Conservation (phyloP, 2,329 filamentous ascomycete genomes). For the Colletotrichum gloeosporioides region DNA sequence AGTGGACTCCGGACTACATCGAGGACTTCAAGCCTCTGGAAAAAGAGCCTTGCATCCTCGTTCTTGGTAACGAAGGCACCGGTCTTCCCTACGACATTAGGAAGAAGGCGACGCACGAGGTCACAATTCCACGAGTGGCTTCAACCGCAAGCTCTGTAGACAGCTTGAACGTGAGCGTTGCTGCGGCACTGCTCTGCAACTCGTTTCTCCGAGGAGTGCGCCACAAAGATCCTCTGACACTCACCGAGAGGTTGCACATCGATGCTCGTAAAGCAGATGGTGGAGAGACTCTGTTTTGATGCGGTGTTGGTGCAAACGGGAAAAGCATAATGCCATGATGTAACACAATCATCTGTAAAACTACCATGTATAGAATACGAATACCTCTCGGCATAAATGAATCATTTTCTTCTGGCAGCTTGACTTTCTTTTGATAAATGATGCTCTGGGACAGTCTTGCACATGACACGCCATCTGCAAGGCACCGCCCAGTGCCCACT, state of each 20-base stretch:
- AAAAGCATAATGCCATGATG: not conserved
- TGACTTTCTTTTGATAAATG: not conserved
- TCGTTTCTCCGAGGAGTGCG: constrained; percentile 61
- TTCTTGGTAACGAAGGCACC: constrained; percentile 83
- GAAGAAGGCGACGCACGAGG: constrained; percentile 67
- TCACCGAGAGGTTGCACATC: constrained; percentile 36
- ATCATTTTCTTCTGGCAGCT: not conserved
- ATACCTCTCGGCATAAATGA: not conserved
- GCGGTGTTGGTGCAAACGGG: not conserved
- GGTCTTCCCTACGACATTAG: constrained; percentile 72
- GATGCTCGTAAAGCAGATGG: constrained; percentile 34
- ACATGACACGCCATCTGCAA: not conserved
- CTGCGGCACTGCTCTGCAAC: constrained; percentile 77
- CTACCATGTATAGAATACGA: not conserved
- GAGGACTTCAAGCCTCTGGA: constrained; percentile 58
- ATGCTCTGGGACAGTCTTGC: not conserved
- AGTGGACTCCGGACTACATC: constrained; percentile 54
- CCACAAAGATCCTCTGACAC: constrained; percentile 28
- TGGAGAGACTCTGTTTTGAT: constrained; percentile 18
- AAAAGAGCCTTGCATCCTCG: constrained; percentile 73
- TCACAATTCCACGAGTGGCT: constrained; percentile 67
- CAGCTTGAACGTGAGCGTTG: constrained; percentile 93
- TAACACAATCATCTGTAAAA: not conserved
- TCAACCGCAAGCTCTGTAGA: constrained; percentile 68
- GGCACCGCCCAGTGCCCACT: not conserved